Conservation (phyloP, 2,329 filamentous ascomycete genomes). For the Epichloe baconii region DNA sequence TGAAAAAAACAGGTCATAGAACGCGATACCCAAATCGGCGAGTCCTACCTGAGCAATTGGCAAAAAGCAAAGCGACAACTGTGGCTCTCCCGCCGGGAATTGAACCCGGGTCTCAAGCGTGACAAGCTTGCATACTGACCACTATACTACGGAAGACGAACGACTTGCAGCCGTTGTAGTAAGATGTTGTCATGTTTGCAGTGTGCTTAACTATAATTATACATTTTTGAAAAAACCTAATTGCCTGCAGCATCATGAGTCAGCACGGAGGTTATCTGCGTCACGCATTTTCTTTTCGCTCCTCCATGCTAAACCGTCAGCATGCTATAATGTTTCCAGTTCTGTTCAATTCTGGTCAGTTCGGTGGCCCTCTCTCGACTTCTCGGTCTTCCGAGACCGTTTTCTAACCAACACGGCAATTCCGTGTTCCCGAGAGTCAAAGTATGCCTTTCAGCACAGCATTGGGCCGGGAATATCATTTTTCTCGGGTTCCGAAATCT, state of each 20-base stretch:
- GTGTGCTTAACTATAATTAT: fast-evolving
- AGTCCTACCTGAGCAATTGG: background rate
- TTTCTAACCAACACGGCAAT: too few species aligned
- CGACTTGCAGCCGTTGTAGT: conserved; percentile 1
- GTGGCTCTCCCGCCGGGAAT: conserved; percentile 4
- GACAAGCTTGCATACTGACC: conserved; percentile 4
- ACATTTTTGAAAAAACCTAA: fast-evolving
- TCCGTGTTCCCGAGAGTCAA: too few species aligned
- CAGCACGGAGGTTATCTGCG: too few species aligned
- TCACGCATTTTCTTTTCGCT: too few species aligned
- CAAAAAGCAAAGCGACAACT: background rate
- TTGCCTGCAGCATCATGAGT: background rate
- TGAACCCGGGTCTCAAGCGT: conserved; percentile 6
- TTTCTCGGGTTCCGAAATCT: too few species aligned
- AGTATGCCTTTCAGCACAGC: too few species aligned
- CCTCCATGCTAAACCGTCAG: too few species aligned
- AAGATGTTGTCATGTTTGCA: background rate
- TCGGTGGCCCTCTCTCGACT: too few species aligned
- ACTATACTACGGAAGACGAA: conserved; percentile 5
- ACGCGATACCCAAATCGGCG: background rate
- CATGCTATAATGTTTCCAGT: too few species aligned
- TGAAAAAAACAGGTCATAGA: background rate
- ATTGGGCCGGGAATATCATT: too few species aligned
- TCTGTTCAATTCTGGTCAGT: too few species aligned
- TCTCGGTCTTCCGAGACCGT: too few species aligned